A percentile compares a stretch with the other conserved stretches of the same genome.
Evolutionary conservation across 2,329 filamentous ascomycete genomes (phyloP).

Genomic region (Elsinoe perseae): DNA sequence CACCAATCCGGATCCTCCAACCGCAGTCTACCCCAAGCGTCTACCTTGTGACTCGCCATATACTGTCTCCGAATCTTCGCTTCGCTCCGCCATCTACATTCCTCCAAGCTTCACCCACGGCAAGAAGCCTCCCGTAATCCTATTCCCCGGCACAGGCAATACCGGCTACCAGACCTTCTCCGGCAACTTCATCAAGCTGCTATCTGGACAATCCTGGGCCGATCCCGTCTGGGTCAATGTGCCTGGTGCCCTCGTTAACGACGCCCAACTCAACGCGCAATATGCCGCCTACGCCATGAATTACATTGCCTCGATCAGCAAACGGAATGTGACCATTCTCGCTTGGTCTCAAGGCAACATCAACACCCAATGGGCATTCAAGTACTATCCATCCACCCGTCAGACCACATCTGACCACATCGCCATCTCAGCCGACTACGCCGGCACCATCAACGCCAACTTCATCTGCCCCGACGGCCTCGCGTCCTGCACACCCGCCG

Average conservation of each 20-base stretch:
- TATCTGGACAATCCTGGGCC: constrained; percentile 35
- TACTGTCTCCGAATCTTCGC: constrained; percentile 37
- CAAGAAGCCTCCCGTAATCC: constrained; percentile 41
- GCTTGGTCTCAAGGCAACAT: constrained; percentile 51
- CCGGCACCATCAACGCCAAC: constrained; percentile 39
- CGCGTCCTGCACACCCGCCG: constrained; percentile 31
- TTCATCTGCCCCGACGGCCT: constrained; percentile 26
- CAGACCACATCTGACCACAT: constrained; percentile 43
- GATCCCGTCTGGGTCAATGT: constrained; percentile 52
- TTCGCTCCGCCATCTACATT: constrained; percentile 48
- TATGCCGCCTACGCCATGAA: constrained; percentile 53
- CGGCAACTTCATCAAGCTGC: constrained; percentile 44
- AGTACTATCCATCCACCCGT: constrained; percentile 49
- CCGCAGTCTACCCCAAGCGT: constrained; percentile 33
- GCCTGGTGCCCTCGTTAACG: constrained; percentile 39
- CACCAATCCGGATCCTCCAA: constrained; percentile 23
- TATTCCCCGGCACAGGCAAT: constrained; percentile 48
- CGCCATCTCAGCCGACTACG: constrained; percentile 47
- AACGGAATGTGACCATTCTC: constrained; percentile 39
- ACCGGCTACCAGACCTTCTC: constrained; percentile 41
- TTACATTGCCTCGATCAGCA: constrained; percentile 42
- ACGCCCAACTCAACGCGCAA: constrained; percentile 47
- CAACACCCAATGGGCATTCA: constrained; percentile 50
- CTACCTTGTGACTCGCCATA: constrained; percentile 42
- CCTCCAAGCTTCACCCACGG: constrained; percentile 43